These are phyloP conservation scores for Polyporus tsugae DNA, from an alignment of 1,284 basidiomycete species.

Conservation along the genomic window DNA sequence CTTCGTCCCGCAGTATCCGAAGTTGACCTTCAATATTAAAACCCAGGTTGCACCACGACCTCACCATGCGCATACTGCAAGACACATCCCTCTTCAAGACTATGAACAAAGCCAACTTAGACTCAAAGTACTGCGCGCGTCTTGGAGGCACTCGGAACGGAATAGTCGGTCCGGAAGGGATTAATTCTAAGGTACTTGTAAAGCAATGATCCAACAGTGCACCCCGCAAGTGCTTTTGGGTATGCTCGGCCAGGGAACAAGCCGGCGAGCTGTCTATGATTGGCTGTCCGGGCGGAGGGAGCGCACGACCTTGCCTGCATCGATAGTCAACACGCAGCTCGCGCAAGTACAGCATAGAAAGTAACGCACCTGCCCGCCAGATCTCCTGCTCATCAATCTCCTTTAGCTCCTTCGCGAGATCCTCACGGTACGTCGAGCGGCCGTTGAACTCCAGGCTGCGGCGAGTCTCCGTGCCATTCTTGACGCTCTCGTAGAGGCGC, in stretches of 20 bases:
- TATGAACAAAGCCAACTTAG: not conserved
- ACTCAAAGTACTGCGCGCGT: not conserved
- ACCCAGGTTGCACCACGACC: not conserved
- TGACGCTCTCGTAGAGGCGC: slow-evolving; percentile 93
- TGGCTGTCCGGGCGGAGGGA: slow-evolving; percentile 83
- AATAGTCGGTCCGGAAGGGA: not conserved
- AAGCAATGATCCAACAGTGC: slow-evolving; percentile 26
- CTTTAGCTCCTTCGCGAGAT: slow-evolving; percentile 93
- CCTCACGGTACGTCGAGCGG: slow-evolving; percentile 92
- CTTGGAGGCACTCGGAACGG: slow-evolving; percentile 3
- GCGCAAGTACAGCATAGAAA: not conserved
- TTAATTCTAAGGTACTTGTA: slow-evolving; percentile 26
- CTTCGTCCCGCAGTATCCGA: not conserved
- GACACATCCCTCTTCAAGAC: not conserved
- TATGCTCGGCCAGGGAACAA: slow-evolving; percentile 20
- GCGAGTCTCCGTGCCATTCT: slow-evolving; percentile 95
- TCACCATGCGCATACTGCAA: not conserved
- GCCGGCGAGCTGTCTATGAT: slow-evolving; percentile 23
- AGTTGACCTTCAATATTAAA: not conserved
- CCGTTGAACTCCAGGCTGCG: slow-evolving; percentile 97
- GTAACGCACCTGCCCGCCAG: slow-evolving; percentile 86
- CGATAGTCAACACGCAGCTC: slow-evolving; percentile 2
- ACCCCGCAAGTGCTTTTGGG: slow-evolving; percentile 33
- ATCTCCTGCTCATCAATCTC: slow-evolving; percentile 98
- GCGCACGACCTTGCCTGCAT: slow-evolving; percentile 75